phyloP scores from a whole-genome alignment of 2,329 filamentous ascomycete genomes.

The Aspergillus brunneoviolaceus region DNA sequence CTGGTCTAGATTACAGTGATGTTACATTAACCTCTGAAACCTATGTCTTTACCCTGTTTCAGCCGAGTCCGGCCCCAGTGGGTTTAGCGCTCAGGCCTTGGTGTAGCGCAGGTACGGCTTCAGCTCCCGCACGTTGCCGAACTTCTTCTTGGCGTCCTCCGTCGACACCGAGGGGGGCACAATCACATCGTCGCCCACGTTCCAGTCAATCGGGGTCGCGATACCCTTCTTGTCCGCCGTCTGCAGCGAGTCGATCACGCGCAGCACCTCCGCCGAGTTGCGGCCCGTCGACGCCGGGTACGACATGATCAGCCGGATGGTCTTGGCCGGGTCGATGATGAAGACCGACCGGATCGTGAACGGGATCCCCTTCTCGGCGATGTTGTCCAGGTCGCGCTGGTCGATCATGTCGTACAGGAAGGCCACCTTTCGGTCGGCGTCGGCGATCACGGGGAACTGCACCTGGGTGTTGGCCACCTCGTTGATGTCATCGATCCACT shows the following conservation, averaged over 20 bases:
- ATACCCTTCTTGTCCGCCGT: conserved; percentile 84
- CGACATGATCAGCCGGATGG: conserved; percentile 85
- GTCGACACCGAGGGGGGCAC: conserved; percentile 80
- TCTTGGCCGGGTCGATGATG: conserved; percentile 91
- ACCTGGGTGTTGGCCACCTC: conserved; percentile 72
- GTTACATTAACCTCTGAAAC: not conserved
- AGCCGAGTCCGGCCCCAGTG: too few species aligned
- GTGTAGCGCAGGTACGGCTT: conserved; percentile 53
- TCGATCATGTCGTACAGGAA: conserved; percentile 81
- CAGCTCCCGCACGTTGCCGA: conserved; percentile 67
- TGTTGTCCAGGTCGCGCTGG: conserved; percentile 77
- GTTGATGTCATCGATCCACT: conserved; percentile 86
- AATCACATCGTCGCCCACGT: conserved; percentile 85
- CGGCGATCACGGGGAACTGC: conserved; percentile 76
- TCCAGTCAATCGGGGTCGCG: conserved; percentile 89
- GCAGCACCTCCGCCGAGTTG: conserved; percentile 76
- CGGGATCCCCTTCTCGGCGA: conserved; percentile 69
- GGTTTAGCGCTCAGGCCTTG: conserved; percentile 18
- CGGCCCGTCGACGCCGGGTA: conserved; percentile 90
- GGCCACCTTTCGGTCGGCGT: conserved; percentile 75
- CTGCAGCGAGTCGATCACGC: conserved; percentile 76
- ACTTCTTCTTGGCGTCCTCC: conserved; percentile 82
- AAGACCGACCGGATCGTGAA: conserved; percentile 95
- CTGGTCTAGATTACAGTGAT: not conserved
- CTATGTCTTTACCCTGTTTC: too few species aligned